Percentiles rank a stretch among this genome's conserved stretches.
phyloP scores from a whole-genome alignment of 495 filamentous ascomycete genomes.

The Gamarada debralockiae region DNA sequence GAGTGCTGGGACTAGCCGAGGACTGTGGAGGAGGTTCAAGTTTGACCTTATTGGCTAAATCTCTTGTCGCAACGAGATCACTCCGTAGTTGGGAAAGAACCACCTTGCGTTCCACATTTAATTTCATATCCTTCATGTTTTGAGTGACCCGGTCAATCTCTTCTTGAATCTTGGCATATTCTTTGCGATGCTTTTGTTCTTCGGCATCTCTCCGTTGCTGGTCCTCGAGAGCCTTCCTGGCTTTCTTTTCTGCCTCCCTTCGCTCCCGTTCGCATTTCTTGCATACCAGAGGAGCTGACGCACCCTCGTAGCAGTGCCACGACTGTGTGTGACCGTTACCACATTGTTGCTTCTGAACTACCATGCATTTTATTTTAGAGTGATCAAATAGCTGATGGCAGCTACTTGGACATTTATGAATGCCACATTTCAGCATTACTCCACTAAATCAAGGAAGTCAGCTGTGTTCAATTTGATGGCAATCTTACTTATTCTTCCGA shows the following conservation, averaged over 20 bases:
- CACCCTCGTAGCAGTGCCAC: constrained; percentile 33
- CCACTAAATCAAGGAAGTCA: constrained; percentile 35
- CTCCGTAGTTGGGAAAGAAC: constrained; percentile 39
- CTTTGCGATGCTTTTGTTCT: constrained; percentile 42
- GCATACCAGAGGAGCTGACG: constrained; percentile 36
- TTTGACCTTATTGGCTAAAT: constrained; percentile 4
- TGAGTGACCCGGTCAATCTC: constrained; percentile 52
- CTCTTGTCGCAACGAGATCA: constrained; percentile 14
- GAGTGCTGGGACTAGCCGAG: background rate
- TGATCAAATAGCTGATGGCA: constrained; percentile 69
- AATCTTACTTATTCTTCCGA: background rate
- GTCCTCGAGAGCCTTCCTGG: constrained; percentile 47
- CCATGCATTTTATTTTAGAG: constrained; percentile 54
- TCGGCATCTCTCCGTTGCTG: constrained; percentile 47
- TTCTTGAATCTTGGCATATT: constrained; percentile 54
- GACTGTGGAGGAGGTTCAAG: background rate
- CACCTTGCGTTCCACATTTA: constrained; percentile 40
- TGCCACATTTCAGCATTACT: constrained; percentile 53
- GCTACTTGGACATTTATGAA: constrained; percentile 55
- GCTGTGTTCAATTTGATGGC: background rate
- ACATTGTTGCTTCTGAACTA: constrained; percentile 45
- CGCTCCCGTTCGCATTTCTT: constrained; percentile 49
- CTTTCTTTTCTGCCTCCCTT: constrained; percentile 38
- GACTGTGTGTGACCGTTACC: constrained; percentile 44
- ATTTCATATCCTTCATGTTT: constrained; percentile 37